These are phyloP conservation scores for Mycotypha africana DNA, from an alignment of 371 early-diverging fungal species.

Conservation along the genomic window DNA sequence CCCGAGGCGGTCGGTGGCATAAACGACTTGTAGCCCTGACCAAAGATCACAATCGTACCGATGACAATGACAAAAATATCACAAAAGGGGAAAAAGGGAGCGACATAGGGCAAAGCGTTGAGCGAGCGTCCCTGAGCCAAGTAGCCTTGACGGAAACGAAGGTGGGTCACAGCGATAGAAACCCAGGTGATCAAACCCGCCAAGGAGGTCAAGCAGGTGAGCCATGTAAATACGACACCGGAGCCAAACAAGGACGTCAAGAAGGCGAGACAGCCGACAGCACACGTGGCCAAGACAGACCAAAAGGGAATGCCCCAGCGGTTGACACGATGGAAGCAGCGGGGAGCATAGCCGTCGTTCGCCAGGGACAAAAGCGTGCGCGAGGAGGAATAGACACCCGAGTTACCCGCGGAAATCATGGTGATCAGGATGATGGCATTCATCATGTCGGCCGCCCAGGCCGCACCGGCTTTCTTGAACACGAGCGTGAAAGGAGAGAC, in stretches of 20 bases:
- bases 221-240: constrained; percentile 64
- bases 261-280: constrained; percentile 52
- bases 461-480: constrained; percentile 58
- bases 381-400: constrained; percentile 64
- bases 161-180: constrained; percentile 67
- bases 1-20: constrained; percentile 33
- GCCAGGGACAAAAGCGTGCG: constrained; percentile 64
- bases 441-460: constrained; percentile 64
- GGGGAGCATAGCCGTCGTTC: constrained; percentile 60
- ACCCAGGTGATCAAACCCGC: constrained; percentile 80
- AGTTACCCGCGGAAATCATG: constrained; percentile 68
- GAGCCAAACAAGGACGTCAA: constrained; percentile 42
- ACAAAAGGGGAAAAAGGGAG: constrained; percentile 66
- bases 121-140: constrained; percentile 61
- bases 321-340: constrained; percentile 43
- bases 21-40: constrained; percentile 54
- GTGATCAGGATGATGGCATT: constrained; percentile 69
- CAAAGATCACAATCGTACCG: constrained; percentile 52
- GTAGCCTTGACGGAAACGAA: constrained; percentile 76
- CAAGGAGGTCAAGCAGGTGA: constrained; percentile 61
- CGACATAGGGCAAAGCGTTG: constrained; percentile 59
- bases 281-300: constrained; percentile 46
- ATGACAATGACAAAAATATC: constrained; percentile 57
- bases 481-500: constrained; percentile 71
- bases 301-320: constrained; percentile 56